Conservation (phyloP, 345 rosid species). For the Eucalyptus caleyi region DNA sequence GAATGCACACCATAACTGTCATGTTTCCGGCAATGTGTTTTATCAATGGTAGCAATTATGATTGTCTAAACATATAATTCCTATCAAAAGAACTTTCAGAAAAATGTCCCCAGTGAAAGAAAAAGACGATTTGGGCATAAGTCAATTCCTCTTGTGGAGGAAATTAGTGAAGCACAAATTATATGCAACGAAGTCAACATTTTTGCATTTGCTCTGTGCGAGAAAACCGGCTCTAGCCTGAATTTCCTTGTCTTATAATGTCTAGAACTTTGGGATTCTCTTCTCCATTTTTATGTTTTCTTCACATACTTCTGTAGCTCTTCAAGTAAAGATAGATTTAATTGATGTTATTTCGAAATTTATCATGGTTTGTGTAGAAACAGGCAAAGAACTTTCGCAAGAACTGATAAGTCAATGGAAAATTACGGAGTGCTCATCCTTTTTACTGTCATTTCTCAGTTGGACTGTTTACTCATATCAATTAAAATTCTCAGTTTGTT, state of each 20-base stretch:
- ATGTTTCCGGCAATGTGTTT: not conserved
- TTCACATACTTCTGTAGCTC: not conserved
- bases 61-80: not conserved
- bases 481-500: not conserved
- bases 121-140: not conserved
- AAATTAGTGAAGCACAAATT: not conserved
- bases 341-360: not conserved
- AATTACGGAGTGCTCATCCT: not conserved
- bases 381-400: not conserved
- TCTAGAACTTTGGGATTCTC: not conserved
- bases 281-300: not conserved
- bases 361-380: not conserved
- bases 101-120: not conserved
- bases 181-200: not conserved
- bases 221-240: not conserved
- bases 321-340: not conserved
- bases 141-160: not conserved
- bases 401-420: not conserved
- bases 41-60: not conserved
- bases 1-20: not conserved
- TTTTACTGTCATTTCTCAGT: not conserved
- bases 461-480: not conserved
- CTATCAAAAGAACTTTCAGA: not conserved
- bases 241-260: not conserved
- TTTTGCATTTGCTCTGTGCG: not conserved